These are phyloP conservation scores for Cryptococcus sp. DNA, from an alignment of 1,284 basidiomycete species.

Conservation along the genomic window DNA sequence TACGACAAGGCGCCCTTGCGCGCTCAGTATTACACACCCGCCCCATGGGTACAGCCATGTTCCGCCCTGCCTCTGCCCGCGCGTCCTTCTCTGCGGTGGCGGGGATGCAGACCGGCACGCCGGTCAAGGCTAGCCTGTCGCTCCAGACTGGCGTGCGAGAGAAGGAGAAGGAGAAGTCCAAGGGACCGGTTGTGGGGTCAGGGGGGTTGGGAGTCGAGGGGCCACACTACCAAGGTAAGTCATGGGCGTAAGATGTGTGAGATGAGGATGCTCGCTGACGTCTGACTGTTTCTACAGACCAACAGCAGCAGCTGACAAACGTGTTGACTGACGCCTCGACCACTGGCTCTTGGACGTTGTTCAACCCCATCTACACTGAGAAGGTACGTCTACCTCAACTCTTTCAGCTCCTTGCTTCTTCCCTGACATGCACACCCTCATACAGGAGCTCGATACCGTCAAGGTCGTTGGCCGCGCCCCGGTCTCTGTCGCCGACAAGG, in stretches of 20 bases:
- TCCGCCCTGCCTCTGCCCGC: slow-evolving; percentile 2
- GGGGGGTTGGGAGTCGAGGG: slow-evolving; percentile 35
- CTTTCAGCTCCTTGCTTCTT: background rate
- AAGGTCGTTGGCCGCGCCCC: slow-evolving; percentile 69
- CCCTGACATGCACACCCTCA: background rate
- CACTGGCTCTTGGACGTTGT: slow-evolving; percentile 45
- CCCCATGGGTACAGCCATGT: background rate
- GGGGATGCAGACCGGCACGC: slow-evolving; percentile 10
- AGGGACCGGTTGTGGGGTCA: slow-evolving; percentile 17
- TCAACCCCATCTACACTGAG: slow-evolving; percentile 49
- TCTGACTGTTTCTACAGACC: slow-evolving; percentile 9
- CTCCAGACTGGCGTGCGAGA: slow-evolving; percentile 23
- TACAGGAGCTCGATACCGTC: slow-evolving; percentile 46
- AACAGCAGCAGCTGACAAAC: slow-evolving; percentile 8
- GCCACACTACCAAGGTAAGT: slow-evolving; percentile 41
- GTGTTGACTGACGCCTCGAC: slow-evolving; percentile 21
- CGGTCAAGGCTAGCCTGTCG: slow-evolving; percentile 23
- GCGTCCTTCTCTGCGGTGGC: slow-evolving; percentile 7
- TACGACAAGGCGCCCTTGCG: slow-evolving; percentile 1
- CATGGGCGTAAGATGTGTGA: too few species aligned
- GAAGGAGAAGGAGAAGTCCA: slow-evolving; percentile 16
- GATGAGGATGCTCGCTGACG: background rate
- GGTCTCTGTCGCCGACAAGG: slow-evolving; percentile 66
- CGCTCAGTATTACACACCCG: slow-evolving; percentile 2
- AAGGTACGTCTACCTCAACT: slow-evolving; percentile 22